A percentile compares a stretch with the other conserved stretches of the same genome.
phyloP scores from a whole-genome alignment of 1,284 basidiomycete species.

The Rhodotorula sp. region DNA sequence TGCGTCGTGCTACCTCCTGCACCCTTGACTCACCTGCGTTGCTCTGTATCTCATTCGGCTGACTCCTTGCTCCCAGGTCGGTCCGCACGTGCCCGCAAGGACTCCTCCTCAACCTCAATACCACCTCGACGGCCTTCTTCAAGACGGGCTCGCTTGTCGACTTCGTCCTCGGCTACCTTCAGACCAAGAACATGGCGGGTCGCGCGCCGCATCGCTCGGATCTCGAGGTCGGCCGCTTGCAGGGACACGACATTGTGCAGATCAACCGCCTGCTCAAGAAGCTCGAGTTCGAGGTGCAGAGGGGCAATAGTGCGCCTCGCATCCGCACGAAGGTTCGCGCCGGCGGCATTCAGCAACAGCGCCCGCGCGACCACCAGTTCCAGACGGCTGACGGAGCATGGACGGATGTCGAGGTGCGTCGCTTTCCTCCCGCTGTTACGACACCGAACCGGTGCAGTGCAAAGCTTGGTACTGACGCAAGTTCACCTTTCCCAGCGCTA shows the following conservation, averaged over 20 bases:
- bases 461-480: too few relatives aligned
- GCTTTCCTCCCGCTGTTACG: too few relatives aligned
- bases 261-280: conserved; percentile 16
- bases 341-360: background rate
- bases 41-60: background rate
- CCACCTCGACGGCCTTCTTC: conserved; percentile 20
- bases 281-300: background rate
- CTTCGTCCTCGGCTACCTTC: background rate
- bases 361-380: conserved; percentile 11
- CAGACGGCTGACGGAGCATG: background rate
- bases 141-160: conserved; percentile 1
- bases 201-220: background rate
- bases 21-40: background rate
- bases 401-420: conserved; percentile 13
- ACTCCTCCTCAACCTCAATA: conserved; percentile 24
- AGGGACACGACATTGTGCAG: background rate
- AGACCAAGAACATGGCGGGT: background rate
- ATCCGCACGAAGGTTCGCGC: background rate
- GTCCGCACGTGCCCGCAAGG: conserved; percentile 5
- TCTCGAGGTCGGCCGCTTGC: background rate
- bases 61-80: background rate
- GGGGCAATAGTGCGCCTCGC: background rate
- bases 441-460: too few relatives aligned
- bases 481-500: background rate
- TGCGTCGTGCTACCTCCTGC: background rate